Evolutionary conservation across 768 basidiomycete species (phyloP), one percentile per base, ranked within the genome.

Genomic region (Lactifluus hygrophoroides): DNA sequence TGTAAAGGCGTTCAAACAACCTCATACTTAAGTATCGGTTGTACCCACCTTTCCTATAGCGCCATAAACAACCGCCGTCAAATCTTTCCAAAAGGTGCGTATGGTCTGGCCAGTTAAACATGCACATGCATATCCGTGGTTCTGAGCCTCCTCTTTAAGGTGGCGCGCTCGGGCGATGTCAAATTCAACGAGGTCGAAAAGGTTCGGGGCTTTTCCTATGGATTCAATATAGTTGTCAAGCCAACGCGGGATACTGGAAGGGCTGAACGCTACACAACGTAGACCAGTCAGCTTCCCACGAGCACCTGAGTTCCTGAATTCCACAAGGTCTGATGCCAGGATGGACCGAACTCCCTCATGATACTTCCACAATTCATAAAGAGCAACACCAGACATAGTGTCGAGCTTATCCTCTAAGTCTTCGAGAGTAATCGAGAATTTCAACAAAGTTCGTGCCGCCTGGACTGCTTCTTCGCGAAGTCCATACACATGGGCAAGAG

Each of bases 321-420:
- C 50, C 17, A 17, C 11, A 40, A 58, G 21, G 35, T 44, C 28
- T 11, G 19, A 47, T 23, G 14, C 13, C 1, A 58, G 57, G 3
- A 37, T 16, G 10, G 2, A 28, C 23, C 44, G 35, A 17, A 46
- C 44, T 35, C 7, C 28, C 23, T 30, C 4, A 21, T 52, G 50
- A 54, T 58, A 54, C 37, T 54, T 42, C 54, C 45, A 56, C 17
- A 56, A 37, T 7, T 56, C 54, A 30, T 32, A 27, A 21, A 56
- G 54, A 30, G 45, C 27, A 25, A 46, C 37, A 14, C 46, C 46
- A 0, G 54, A 5, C 14, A 40, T 48, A 16, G 27, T 27, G 23
- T 4, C n/a, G n/a, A n/a, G n/a, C n/a, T n/a, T n/a, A n/a, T n/a
- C n/a, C n/a, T n/a, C n/a, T n/a, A n/a, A n/a, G n/a, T n/a, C n/a